phyloP scores from a whole-genome alignment of 2,329 filamentous ascomycete species.

The Trichothecium sympodiale region DNA sequence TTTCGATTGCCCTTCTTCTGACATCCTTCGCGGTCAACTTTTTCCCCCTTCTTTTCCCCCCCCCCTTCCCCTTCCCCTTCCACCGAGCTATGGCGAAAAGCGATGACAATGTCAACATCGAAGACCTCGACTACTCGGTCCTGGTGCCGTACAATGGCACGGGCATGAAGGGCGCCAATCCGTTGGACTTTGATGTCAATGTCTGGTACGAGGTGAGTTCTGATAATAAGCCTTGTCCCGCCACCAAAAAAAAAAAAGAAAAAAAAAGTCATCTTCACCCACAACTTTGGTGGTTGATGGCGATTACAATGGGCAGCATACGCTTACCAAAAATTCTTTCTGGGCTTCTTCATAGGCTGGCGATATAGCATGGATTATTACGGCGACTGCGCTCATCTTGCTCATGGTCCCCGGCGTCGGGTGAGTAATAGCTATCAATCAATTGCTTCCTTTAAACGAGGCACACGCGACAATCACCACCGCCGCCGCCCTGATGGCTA shows the following conservation, averaged over 20 bases:
- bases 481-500: background rate
- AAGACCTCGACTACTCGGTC: constrained; percentile 25
- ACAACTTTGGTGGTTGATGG: too few relatives aligned
- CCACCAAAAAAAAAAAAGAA: too few relatives aligned
- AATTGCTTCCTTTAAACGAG: background rate
- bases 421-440: constrained; percentile 24
- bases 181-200: constrained; percentile 58
- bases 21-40: too few relatives aligned
- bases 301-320: too few relatives aligned
- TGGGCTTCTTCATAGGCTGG: constrained; percentile 42
- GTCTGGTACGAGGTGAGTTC: constrained; percentile 60
- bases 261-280: too few relatives aligned
- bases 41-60: background rate
- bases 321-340: too few relatives aligned
- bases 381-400: constrained; percentile 69
- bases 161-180: constrained; percentile 53
- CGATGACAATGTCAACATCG: constrained; percentile 18
- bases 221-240: too few relatives aligned
- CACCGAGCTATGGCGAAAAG: constrained; percentile 16
- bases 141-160: constrained; percentile 55
- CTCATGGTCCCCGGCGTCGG: constrained; percentile 91
- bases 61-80: background rate
- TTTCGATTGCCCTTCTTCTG: too few relatives aligned
- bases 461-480: background rate
- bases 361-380: constrained; percentile 79